Conservation (phyloP, 805 yeast species). For the Metschnikowia sp. region DNA sequence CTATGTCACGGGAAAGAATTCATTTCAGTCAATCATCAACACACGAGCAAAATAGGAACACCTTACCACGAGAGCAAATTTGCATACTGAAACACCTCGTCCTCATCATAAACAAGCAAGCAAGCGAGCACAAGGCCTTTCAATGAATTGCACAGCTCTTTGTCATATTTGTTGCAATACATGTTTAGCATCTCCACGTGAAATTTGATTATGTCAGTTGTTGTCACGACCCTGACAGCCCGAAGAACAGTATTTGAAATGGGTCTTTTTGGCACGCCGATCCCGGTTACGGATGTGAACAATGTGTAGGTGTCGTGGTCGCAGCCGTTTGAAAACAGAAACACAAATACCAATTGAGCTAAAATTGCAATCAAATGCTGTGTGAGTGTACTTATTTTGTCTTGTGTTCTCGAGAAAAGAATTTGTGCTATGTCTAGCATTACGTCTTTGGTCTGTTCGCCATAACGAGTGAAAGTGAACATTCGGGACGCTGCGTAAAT, state of each 20-base stretch:
- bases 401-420: constrained; percentile 4
- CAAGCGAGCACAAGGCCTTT: constrained; percentile 10
- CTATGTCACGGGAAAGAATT: constrained; percentile 66
- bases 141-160: not conserved
- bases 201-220: constrained; percentile 8
- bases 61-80: constrained; percentile 9
- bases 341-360: constrained; percentile 13
- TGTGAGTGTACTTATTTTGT: not conserved
- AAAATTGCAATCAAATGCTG: constrained; percentile 10
- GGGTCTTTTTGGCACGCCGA: constrained; percentile 1
- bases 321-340: constrained; percentile 8
- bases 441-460: not conserved
- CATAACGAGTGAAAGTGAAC: not conserved
- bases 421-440: constrained; percentile 2
- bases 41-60: not conserved
- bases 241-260: not conserved
- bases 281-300: constrained; percentile 6
- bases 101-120: constrained; percentile 9
- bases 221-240: constrained; percentile 3
- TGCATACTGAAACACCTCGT: constrained; percentile 8
- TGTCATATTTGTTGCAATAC: constrained; percentile 11
- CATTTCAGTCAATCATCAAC: constrained; percentile 44
- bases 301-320: constrained; percentile 1
- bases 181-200: constrained; percentile 12
- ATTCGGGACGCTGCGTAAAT: constrained; percentile 1